Conservation (phyloP, 192 early-diverging fungal genomes). For the Mortierella claussenii region DNA sequence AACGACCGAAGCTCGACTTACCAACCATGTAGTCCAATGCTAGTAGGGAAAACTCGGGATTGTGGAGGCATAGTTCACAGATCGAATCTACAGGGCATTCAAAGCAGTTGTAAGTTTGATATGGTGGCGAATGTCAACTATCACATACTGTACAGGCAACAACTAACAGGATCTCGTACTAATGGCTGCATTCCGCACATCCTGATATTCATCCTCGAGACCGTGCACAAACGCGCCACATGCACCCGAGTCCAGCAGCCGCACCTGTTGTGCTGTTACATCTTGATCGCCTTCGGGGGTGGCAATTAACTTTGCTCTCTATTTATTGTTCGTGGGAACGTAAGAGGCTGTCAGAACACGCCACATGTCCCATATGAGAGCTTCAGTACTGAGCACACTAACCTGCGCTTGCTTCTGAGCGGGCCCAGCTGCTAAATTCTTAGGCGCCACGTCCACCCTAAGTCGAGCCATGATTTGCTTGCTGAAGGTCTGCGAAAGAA, state of each 20-base stretch:
- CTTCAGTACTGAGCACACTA: too few species aligned
- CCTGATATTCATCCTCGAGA: slow-evolving; percentile 93
- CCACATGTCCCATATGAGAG: too few species aligned
- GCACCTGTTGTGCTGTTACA: slow-evolving; percentile 73
- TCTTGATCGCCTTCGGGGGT: slow-evolving; percentile 75
- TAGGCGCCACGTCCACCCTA: slow-evolving; percentile 48
- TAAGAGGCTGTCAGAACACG: too few species aligned
- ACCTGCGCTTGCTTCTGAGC: slow-evolving; percentile 48
- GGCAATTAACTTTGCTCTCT: slow-evolving; percentile 58
- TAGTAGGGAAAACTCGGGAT: slow-evolving; percentile 73
- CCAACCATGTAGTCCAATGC: slow-evolving; percentile 86
- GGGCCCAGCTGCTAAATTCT: slow-evolving; percentile 40
- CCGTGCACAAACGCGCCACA: slow-evolving; percentile 97
- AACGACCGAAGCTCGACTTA: slow-evolving; percentile 42
- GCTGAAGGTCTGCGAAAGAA: slow-evolving; percentile 79
- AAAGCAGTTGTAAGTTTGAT: neutral
- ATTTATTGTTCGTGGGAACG: too few species aligned
- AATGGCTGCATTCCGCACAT: slow-evolving; percentile 87
- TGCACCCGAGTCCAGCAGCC: slow-evolving; percentile 81
- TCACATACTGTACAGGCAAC: neutral
- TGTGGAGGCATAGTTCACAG: slow-evolving; percentile 77
- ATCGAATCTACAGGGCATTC: slow-evolving; percentile 71
- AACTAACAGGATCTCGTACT: slow-evolving; percentile 56
- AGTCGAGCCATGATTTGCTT: slow-evolving; percentile 83
- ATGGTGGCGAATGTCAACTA: too few species aligned